Evolutionary conservation across 768 basidiomycete genomes (phyloP).

Genomic region (Pleurotus giganteus): DNA sequence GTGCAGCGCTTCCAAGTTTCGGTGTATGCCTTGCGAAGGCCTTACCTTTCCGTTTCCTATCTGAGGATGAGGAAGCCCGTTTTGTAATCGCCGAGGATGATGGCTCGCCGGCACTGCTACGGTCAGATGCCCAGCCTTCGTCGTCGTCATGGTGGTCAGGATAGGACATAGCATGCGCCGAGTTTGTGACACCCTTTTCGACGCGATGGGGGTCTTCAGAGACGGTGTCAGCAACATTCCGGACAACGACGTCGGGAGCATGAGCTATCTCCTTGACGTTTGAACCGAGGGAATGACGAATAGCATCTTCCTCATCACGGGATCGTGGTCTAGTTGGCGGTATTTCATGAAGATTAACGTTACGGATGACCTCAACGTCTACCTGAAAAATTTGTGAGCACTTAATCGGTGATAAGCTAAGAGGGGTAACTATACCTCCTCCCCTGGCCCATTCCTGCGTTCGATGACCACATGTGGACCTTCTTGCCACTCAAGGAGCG

Average conservation of each 20-base stretch:
- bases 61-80: slow-evolving; percentile 12
- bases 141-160: slow-evolving; percentile 45
- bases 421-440: slow-evolving; percentile 51
- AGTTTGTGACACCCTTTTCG: slow-evolving; percentile 15
- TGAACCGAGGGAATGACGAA: slow-evolving; percentile 27
- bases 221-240: slow-evolving; percentile 19
- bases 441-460: slow-evolving; percentile 51
- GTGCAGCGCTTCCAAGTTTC: slow-evolving; percentile 12
- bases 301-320: slow-evolving; percentile 19
- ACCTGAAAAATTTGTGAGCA: slow-evolving; percentile 39
- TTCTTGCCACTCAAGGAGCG: slow-evolving; percentile 64
- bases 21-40: slow-evolving; percentile 16
- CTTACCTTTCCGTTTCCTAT: slow-evolving; percentile 23
- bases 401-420: background rate
- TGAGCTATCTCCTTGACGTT: slow-evolving; percentile 25
- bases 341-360: slow-evolving; percentile 19
- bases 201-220: slow-evolving; percentile 24
- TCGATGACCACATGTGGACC: slow-evolving; percentile 69
- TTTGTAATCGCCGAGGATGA: slow-evolving; percentile 4
- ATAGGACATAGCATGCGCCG: slow-evolving; percentile 9
- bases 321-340: slow-evolving; percentile 14
- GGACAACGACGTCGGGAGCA: slow-evolving; percentile 20
- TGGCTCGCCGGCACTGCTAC: slow-evolving; percentile 27
- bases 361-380: slow-evolving; percentile 61
- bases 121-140: slow-evolving; percentile 67